A percentile compares a stretch with the other conserved stretches of the same genome.
phyloP scores from a whole-genome alignment of 345 rosid genomes.

The Citrus inodora region DNA sequence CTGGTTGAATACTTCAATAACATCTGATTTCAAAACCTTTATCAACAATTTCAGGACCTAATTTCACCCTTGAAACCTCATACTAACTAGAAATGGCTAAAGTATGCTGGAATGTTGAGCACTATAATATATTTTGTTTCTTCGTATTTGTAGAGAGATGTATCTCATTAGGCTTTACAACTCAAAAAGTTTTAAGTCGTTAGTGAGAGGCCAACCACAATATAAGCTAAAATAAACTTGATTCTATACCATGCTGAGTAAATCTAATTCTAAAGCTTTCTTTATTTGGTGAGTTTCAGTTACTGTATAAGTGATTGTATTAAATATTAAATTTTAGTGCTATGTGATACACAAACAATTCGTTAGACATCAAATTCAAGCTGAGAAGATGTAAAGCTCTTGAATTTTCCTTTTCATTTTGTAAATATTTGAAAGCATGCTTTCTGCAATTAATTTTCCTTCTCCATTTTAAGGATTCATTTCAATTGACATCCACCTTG shows the following conservation, averaged over 20 bases:
- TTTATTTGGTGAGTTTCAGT: not conserved
- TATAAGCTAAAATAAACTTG: not conserved
- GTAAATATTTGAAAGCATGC: not conserved
- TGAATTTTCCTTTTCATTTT: not conserved
- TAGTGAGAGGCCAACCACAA: not conserved
- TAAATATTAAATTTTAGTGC: not conserved
- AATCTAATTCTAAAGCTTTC: not conserved
- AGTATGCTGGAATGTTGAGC: not conserved
- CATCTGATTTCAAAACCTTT: not conserved
- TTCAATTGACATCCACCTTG: constrained; percentile 18
- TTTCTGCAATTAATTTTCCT: not conserved
- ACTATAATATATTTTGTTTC: not conserved
- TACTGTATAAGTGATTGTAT: not conserved
- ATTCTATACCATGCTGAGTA: not conserved
- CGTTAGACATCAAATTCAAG: not conserved
- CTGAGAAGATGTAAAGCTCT: not conserved
- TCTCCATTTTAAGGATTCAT: not conserved
- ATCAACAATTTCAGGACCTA: not conserved
- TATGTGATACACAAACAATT: no score
- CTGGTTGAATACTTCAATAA: not conserved
- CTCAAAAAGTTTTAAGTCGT: not conserved
- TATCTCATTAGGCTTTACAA: not conserved
- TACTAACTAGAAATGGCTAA: not conserved
- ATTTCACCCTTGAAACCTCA: not conserved
- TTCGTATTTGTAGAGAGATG: not conserved